Evolutionary conservation across 768 basidiomycete genomes (phyloP).

Genomic region (Lactarius tabidus): DNA sequence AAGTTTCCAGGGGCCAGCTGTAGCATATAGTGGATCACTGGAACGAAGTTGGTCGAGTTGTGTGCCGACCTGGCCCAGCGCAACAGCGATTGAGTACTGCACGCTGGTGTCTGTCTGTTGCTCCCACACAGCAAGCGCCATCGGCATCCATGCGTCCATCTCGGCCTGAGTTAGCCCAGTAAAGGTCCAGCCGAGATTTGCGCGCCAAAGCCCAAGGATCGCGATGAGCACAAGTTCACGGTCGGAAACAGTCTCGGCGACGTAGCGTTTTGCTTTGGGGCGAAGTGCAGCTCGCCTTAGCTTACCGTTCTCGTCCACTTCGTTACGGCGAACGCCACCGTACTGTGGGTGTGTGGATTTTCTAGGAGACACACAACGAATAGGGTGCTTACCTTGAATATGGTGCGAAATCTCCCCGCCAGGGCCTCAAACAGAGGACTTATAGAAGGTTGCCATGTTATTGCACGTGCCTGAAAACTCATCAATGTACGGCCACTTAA

Average conservation of each 20-base stretch:
- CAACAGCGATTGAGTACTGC: constrained; percentile 55
- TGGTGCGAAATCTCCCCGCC: constrained; percentile 46
- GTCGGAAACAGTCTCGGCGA: constrained; percentile 58
- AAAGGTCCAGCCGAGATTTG: constrained; percentile 51
- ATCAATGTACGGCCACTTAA: background rate
- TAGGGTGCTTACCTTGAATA: constrained; percentile 48
- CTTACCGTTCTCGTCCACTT: constrained; percentile 56
- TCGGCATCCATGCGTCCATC: constrained; percentile 44
- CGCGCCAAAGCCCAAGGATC: constrained; percentile 66
- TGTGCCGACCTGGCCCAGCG: constrained; percentile 45
- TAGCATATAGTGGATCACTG: constrained; percentile 36
- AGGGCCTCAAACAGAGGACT: constrained; percentile 45
- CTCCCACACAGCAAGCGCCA: constrained; percentile 54
- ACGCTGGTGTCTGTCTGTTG: constrained; percentile 59
- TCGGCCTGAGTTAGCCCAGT: constrained; percentile 41
- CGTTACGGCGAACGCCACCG: constrained; percentile 50
- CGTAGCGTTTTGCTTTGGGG: constrained; percentile 58
- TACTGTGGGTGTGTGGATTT: constrained; percentile 35
- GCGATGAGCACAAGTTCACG: constrained; percentile 66
- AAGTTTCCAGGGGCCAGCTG: constrained; percentile 44
- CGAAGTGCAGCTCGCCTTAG: constrained; percentile 49
- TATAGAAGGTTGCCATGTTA: constrained; percentile 56
- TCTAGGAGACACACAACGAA: background rate
- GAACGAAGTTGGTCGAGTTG: constrained; percentile 42
- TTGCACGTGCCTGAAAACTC: constrained; percentile 42